Evolutionary conservation across 768 basidiomycete genomes (phyloP).

Genomic region (Porpolomopsis calyptriformis): DNA sequence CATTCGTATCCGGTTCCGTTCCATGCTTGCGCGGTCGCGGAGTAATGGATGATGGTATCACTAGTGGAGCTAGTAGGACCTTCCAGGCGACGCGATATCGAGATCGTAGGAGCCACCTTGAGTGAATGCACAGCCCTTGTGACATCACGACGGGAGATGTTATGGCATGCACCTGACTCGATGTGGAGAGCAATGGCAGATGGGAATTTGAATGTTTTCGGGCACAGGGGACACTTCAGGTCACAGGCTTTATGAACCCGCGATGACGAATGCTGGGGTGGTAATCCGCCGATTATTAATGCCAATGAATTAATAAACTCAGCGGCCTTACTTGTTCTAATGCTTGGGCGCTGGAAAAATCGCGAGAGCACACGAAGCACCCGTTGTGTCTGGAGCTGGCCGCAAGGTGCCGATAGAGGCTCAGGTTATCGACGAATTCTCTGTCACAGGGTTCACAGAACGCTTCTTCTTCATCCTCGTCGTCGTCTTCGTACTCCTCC

Average conservation of each 20-base stretch:
- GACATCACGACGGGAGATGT: conserved; percentile 27
- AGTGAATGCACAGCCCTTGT: conserved; percentile 24
- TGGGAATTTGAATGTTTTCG: conserved; percentile 22
- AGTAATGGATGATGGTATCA: conserved; percentile 14
- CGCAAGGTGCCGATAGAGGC: conserved; percentile 16
- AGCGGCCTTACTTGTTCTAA: conserved; percentile 13
- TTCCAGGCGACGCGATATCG: conserved; percentile 21
- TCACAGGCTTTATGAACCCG: conserved; percentile 16
- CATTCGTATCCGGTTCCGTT: conserved; percentile 33
- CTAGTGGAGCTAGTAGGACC: conserved; percentile 10
- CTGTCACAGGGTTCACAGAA: conserved; percentile 18
- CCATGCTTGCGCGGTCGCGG: conserved; percentile 26
- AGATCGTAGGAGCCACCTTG: conserved; percentile 26
- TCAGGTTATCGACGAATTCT: conserved; percentile 12
- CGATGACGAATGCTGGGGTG: background rate
- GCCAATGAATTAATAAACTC: background rate
- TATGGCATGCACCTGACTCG: conserved; percentile 28
- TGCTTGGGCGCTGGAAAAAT: conserved; percentile 16
- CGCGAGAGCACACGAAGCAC: conserved; percentile 24
- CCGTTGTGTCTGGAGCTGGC: conserved; percentile 20
- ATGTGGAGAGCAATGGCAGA: conserved; percentile 31
- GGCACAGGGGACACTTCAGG: conserved; percentile 25
- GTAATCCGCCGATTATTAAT: background rate
- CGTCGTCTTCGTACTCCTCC: background rate
- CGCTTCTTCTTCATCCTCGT: conserved; percentile 9